Evolutionary conservation across 139 green algal genomes (phyloP), one percentile per base, ranked within the genome.

Genomic region (Desmodesmus armatus): DNA sequence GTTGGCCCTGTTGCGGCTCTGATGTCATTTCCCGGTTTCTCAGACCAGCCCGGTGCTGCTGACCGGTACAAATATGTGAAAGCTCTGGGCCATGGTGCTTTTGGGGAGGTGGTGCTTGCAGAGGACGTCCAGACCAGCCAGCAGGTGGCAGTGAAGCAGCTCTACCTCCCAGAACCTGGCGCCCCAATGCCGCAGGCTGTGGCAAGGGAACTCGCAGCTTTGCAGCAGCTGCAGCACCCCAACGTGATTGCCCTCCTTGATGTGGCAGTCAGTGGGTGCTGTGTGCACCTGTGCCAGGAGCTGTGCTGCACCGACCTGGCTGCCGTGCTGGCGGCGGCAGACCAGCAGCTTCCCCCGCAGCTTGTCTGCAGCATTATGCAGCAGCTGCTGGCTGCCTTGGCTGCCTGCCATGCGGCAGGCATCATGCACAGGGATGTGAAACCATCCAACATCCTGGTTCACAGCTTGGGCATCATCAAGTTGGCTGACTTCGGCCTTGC

Each of bases 401-500:
- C 71, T 21, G 69, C 71, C 17, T 55, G 44, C 9, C 82, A 87
- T 87, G 79, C 37, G 0, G n/a, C 15, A 40, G 80, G 69, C 39
- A 11, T 71, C 35, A 43, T 87, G 71, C 82, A 87, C 71, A 69
- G 82, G 23, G 82, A 87, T 53, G 60, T 87, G 3, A 87, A 87
- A 31, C 96, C 96, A 35, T 96, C 97, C 88, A 98, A 98, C 91
- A 91, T 97, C 41, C 92, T 99, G 29, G 85, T 96, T 5, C 82
- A 92, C 3, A 49, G 87, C 44, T 84, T 88, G 19, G 95, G 95
- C 3, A 51, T 88, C 55, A 69, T 98, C 2, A 98, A 98, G 89
- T 88, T 99, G 40, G 93, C 88, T 17, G 96, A 99, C 83, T 99
- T 98, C 90, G 96, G 96, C 0, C 90, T 98, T n/a, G 91, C 94